phyloP scores from a whole-genome alignment of 1,284 basidiomycete genomes.

The Cryptococcus hybrid region DNA sequence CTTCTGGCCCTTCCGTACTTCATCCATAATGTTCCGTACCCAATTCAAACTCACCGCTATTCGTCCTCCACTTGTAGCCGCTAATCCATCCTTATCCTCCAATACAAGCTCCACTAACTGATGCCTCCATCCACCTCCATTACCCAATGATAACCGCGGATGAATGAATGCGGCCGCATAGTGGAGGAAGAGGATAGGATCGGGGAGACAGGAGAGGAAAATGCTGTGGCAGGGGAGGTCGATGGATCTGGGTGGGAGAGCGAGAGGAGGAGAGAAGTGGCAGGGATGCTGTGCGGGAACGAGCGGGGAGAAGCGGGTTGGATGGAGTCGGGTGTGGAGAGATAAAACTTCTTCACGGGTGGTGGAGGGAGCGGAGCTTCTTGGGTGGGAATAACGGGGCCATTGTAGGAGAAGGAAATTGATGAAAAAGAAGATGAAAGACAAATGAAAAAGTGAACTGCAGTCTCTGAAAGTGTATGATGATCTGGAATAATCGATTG shows the following conservation, averaged over 20 bases:
- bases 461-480: too few species aligned
- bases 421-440: too few species aligned
- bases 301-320: conserved; percentile 4
- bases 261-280: conserved; percentile 18
- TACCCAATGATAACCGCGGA: conserved; percentile 1
- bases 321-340: neutral
- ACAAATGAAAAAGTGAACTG: too few species aligned
- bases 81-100: conserved; percentile 30
- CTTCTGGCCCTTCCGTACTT: conserved; percentile 17
- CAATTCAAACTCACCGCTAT: conserved; percentile 31
- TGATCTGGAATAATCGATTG: too few species aligned
- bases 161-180: conserved; percentile 24
- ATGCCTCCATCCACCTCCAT: conserved; percentile 23
- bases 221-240: conserved; percentile 14
- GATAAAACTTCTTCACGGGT: too few species aligned
- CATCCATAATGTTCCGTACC: conserved; percentile 20
- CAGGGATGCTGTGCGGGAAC: conserved; percentile 7
- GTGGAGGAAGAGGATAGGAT: conserved; percentile 30
- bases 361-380: too few species aligned
- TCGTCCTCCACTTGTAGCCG: conserved; percentile 28
- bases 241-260: conserved; percentile 19
- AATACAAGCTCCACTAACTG: conserved; percentile 24
- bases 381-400: too few species aligned
- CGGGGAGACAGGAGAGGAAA: conserved; percentile 32
- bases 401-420: too few species aligned